Conservation (phyloP, 179 eudicot species). For the Beta macrorhiza region DNA sequence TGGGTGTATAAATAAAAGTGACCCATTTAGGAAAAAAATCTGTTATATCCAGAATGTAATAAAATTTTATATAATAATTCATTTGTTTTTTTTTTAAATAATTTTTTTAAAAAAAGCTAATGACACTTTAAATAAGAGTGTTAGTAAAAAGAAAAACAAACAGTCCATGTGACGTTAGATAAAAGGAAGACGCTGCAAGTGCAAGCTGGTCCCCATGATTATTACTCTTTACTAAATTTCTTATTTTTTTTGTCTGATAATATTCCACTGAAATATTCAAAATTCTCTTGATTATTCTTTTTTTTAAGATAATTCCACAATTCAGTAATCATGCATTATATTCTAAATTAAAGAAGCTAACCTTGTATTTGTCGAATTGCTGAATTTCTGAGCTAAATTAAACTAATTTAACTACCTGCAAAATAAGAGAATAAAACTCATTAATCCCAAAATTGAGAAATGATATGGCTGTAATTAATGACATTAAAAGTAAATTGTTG, state of each 20-base stretch:
- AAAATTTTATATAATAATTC: too few species aligned
- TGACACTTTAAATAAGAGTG: neutral
- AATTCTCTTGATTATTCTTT: neutral
- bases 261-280: neutral
- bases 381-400: neutral
- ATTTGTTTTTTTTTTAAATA: too few species aligned
- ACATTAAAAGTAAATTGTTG: too few species aligned
- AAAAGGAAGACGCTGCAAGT: neutral
- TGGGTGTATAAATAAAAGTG: too few species aligned
- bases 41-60: neutral
- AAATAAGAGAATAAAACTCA: neutral
- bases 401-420: slow-evolving; percentile 18
- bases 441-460: neutral
- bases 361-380: neutral
- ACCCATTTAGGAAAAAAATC: neutral
- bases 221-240: neutral
- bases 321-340: neutral
- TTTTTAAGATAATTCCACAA: neutral
- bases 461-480: neutral
- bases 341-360: neutral
- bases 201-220: slow-evolving; percentile 15
- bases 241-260: neutral
- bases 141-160: neutral
- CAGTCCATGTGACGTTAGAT: slow-evolving; percentile 7
- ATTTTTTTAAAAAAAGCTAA: too few species aligned